These are phyloP conservation scores for Saprolegnia diclina DNA, from an alignment of 352 stramenopile species.

Conservation along the genomic window DNA sequence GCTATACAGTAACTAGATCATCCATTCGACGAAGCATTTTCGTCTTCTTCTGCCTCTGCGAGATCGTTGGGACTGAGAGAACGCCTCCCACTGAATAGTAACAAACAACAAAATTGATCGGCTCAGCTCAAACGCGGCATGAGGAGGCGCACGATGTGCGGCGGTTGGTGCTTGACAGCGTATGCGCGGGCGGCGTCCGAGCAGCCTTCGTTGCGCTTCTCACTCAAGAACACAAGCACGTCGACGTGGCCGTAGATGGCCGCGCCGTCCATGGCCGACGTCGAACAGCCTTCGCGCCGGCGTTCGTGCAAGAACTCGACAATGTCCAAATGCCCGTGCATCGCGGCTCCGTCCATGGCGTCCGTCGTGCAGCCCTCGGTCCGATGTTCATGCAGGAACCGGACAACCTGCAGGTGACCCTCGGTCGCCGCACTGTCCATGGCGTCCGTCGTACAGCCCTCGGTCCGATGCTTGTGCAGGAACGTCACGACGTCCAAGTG, in stretches of 20 bases:
- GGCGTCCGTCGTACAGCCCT: slow-evolving; percentile 24
- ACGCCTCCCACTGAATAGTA: no score
- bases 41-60: background rate
- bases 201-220: background rate
- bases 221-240: slow-evolving; percentile 27
- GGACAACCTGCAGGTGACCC: background rate
- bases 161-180: background rate
- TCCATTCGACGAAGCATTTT: background rate
- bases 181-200: background rate
- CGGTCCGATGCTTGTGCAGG: slow-evolving; percentile 19
- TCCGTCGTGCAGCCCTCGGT: background rate
- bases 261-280: slow-evolving; percentile 26
- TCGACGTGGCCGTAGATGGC: slow-evolving; percentile 25
- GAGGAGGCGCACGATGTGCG: background rate
- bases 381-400: background rate
- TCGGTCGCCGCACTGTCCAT: slow-evolving; percentile 2
- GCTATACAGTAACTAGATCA: background rate
- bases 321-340: slow-evolving; percentile 20
- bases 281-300: slow-evolving; percentile 17
- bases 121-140: no score
- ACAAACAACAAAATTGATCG: no score
- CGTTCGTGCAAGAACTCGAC: slow-evolving; percentile 24
- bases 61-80: background rate
- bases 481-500: slow-evolving; percentile 26
- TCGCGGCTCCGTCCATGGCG: slow-evolving; percentile 22